Evolutionary conservation across 225 moss, liverwort and hornwort species (phyloP), one percentile per base, ranked within the genome.

Genomic region (Bryoerythrophyllum caledonicum): DNA sequence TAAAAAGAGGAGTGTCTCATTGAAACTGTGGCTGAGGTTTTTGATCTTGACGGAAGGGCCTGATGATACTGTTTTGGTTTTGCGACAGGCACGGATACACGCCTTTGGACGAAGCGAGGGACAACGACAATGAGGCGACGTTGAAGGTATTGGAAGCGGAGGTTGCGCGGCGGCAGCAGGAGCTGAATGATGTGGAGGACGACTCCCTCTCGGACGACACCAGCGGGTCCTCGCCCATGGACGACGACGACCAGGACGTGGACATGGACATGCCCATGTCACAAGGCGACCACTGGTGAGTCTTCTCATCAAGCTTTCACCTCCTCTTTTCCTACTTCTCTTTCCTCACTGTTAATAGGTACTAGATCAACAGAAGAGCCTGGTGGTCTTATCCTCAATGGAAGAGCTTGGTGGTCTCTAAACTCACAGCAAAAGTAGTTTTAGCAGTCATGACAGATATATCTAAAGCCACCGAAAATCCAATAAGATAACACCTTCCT

Each of bases 121-220:
- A 76, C 26, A 84, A 86, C 60, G 90, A 92, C 9, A 90, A 87
- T 64, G 84, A 90, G 68, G 86, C 82, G 38, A 86, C 89, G 24
- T 65, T 93, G 69, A 89, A 88, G 75, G 72, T 86, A n/a, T 82
- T 90, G 70, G 89, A 93, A 83, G 84, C 84, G n/a, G 89, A 86
- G 59, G 84, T 93, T 37, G 83, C 87, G 62, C 77, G 82, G 51
- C 87, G 87, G 46, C 79, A 79, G 49, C 76, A 60, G 0, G 82
- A 83, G 79, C 71, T 81, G 70, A 57, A 81, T 28, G 80, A 81
- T 35, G 80, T 68, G 20, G 80, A 80, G 30, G 56, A 73, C 2
- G 80, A 72, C 25, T 54, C 68, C 4, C 23, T 3, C 3, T 78
- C 85, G 19, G 80, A 85, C 25, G 78, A 52, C n/a, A 57, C 54